These are phyloP conservation scores for Fusarium mundagurra DNA, from an alignment of 2,329 filamentous ascomycete genomes.

Conservation along the genomic window DNA sequence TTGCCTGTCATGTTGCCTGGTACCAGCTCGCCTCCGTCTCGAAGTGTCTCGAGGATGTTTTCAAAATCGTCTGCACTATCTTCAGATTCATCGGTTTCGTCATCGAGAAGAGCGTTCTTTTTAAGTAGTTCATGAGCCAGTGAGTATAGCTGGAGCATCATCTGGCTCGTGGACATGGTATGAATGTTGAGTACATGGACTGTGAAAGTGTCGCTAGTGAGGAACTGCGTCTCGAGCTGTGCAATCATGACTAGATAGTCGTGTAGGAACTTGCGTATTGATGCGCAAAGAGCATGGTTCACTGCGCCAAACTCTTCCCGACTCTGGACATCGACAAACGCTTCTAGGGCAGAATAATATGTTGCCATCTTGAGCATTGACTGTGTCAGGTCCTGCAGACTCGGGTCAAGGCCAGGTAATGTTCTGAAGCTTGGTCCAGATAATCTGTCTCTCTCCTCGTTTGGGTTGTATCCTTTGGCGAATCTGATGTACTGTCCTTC, in stretches of 20 bases:
- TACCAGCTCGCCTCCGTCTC: slow-evolving; percentile 84
- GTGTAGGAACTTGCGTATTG: slow-evolving; percentile 88
- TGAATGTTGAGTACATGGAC: slow-evolving; percentile 93
- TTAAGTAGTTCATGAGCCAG: slow-evolving; percentile 88
- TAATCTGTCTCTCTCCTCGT: slow-evolving; percentile 86
- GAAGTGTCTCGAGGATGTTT: slow-evolving; percentile 88
- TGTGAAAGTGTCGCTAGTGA: slow-evolving; percentile 90
- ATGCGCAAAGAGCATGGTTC: slow-evolving; percentile 95
- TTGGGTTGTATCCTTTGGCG: slow-evolving; percentile 81
- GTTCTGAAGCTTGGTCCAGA: slow-evolving; percentile 85
- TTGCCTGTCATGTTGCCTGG: slow-evolving; percentile 83
- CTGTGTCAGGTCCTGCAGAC: slow-evolving; percentile 83
- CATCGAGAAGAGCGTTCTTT: slow-evolving; percentile 87
- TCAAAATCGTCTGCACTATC: slow-evolving; percentile 88
- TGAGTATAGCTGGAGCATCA: slow-evolving; percentile 89
- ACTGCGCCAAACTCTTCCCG: slow-evolving; percentile 92
- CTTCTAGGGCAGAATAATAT: slow-evolving; percentile 89
- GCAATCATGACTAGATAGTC: slow-evolving; percentile 94
- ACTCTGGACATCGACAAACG: slow-evolving; percentile 94
- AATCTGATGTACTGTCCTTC: slow-evolving; percentile 98
- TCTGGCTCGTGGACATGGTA: slow-evolving; percentile 88
- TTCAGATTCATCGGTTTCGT: slow-evolving; percentile 76
- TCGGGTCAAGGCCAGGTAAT: slow-evolving; percentile 86
- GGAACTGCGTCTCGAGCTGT: slow-evolving; percentile 90
- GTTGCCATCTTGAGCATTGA: slow-evolving; percentile 95